These are phyloP conservation scores for Anastatica hierochuntica DNA, from an alignment of 345 rosid species.

Conservation along the genomic window DNA sequence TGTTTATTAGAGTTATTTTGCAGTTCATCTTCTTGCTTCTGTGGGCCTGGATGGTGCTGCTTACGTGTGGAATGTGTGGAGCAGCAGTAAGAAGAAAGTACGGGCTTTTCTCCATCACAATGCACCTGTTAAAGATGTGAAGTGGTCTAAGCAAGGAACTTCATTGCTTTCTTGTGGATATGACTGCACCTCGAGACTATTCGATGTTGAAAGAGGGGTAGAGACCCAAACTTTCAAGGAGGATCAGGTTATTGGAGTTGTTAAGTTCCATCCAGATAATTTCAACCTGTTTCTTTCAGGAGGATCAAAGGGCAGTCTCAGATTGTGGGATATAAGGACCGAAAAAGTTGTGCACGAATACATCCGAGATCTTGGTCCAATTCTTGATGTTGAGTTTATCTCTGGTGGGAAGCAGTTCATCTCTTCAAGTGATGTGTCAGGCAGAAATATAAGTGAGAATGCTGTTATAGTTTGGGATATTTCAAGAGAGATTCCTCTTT, in stretches of 20 bases:
- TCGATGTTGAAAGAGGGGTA: conserved; percentile 66
- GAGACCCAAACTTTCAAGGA: conserved; percentile 55
- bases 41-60: conserved; percentile 66
- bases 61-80: conserved; percentile 82
- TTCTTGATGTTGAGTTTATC: conserved; percentile 77
- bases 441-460: conserved; percentile 65
- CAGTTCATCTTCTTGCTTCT: conserved; percentile 93
- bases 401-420: conserved; percentile 53
- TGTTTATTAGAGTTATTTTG: conserved; percentile 42
- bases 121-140: conserved; percentile 69
- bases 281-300: conserved; percentile 70
- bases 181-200: conserved; percentile 55
- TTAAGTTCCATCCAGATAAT: conserved; percentile 59
- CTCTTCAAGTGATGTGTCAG: conserved; percentile 73
- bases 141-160: conserved; percentile 50
- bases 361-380: conserved; percentile 45
- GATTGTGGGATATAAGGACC: conserved; percentile 72
- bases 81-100: conserved; percentile 45
- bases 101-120: conserved; percentile 44
- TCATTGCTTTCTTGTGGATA: conserved; percentile 74
- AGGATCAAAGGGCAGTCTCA: conserved; percentile 61
- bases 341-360: conserved; percentile 50
- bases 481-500: conserved; percentile 56
- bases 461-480: conserved; percentile 75
- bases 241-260: conserved; percentile 54